Evolutionary conservation across 768 basidiomycete genomes (phyloP).

Genomic region (Russula abietina): DNA sequence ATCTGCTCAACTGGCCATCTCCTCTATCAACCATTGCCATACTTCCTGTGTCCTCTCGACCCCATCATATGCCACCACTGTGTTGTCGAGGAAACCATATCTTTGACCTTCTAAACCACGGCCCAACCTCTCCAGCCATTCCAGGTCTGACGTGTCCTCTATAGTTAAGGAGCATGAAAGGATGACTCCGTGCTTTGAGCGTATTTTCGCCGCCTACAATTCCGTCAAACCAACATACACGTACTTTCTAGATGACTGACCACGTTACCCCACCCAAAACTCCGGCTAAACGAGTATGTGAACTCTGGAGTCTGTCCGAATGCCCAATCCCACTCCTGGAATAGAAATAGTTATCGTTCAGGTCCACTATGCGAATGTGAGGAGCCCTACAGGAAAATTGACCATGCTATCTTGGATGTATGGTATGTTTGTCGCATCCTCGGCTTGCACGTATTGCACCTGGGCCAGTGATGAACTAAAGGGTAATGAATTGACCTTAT

Average conservation of each 20-base stretch:
- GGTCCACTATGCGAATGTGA: neutral
- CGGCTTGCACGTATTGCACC: slow-evolving; percentile 26
- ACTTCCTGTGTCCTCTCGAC: slow-evolving; percentile 26
- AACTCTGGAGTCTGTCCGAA: slow-evolving; percentile 96
- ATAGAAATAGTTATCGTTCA: neutral
- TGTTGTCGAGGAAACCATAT: slow-evolving; percentile 38
- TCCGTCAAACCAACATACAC: slow-evolving; percentile 8
- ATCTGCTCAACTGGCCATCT: slow-evolving; percentile 29
- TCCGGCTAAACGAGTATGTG: slow-evolving; percentile 46
- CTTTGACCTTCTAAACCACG: slow-evolving; percentile 32
- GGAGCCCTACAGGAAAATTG: slow-evolving; percentile 58
- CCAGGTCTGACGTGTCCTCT: slow-evolving; percentile 16
- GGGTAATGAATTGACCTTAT: neutral
- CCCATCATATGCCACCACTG: slow-evolving; percentile 18
- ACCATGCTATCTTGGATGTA: slow-evolving; percentile 64
- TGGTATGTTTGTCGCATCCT: slow-evolving; percentile 46
- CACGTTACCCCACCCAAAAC: slow-evolving; percentile 37
- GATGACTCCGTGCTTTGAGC: slow-evolving; percentile 63
- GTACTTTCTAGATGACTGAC: slow-evolving; percentile 31
- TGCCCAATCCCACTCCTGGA: slow-evolving; percentile 86
- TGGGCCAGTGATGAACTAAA: neutral
- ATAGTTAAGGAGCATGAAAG: slow-evolving; percentile 36
- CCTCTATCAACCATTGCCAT: slow-evolving; percentile 31
- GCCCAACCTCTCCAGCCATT: slow-evolving; percentile 29
- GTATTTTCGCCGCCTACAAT: slow-evolving; percentile 41